Base-by-base conservation (phyloP, 2,329 filamentous ascomycete species). In the Geosmithia putterillii region DNA sequence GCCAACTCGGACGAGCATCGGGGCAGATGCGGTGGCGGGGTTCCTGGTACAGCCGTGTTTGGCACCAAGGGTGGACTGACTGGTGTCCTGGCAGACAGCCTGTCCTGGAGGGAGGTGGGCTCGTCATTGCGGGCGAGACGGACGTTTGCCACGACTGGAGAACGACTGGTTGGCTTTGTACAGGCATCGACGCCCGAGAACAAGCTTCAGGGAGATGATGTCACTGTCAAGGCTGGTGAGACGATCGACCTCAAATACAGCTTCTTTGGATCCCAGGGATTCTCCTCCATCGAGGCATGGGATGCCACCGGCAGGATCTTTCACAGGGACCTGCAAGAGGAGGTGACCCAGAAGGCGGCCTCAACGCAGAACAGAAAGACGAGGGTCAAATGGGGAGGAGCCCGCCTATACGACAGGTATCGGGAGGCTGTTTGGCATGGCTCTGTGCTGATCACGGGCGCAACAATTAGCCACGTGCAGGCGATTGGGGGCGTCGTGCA, bases 1-100 rank as follows among this genome's bases (percentile, higher is more conserved):
- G 59, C 59, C 14, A 62, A 62, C 44, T 56, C 52, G 21, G 58
- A 62, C 37, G 59, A 62, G 50, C 59, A 62, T 43, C 53, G 58
- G 2, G 58, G 59, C 2, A 51, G 59, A 0, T 62, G 59, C 42
- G 59, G 59, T 10, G 59, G 59, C 14, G 58, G 59, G 6, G 59
- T 62, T 0, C 55, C 57, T 2, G 58, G 58, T 2, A 60, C 54
- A 4, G 57, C 57, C 2, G 58, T 60, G 0, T 61, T 61, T 42
- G 55, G 54, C 14, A 55, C 54, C 6, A 56, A 52, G 38, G 54
- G 51, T n/a, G 54, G 53, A 0, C 36, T 57, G 8, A 58, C 53
- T 1, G 55, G 56, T 17, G 54, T 57, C 4, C 40, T 56, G 35
- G 42, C 54, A 0, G 40, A 48, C 3, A 49, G 35, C 12, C 42